These are phyloP conservation scores for Primulina huaijiensis DNA, from an alignment of 257 asterid species.

Conservation along the genomic window DNA sequence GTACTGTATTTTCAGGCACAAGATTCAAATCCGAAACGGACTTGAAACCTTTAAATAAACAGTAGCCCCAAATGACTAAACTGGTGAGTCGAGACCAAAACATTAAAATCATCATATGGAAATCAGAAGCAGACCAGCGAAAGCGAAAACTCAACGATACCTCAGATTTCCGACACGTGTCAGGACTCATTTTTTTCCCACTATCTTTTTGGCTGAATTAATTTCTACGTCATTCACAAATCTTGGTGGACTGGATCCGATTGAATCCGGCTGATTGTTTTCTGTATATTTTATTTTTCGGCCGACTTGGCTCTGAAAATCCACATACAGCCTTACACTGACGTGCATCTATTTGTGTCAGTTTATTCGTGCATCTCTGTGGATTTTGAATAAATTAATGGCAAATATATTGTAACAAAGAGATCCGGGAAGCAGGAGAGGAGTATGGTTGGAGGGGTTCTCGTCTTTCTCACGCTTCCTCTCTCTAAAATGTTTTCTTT, in stretches of 20 bases:
- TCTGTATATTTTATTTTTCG: conserved; percentile 4
- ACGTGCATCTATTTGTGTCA: not conserved
- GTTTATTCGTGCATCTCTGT: conserved; percentile 28
- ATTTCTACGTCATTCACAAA: not conserved
- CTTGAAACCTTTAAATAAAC: too few relatives aligned
- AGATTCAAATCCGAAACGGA: too few relatives aligned
- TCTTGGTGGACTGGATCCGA: too few relatives aligned
- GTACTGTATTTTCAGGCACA: too few relatives aligned
- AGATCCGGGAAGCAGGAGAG: conserved; percentile 13
- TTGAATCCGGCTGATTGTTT: conserved; percentile 27
- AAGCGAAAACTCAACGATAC: conserved; percentile 5
- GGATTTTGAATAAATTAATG: conserved; percentile 15
- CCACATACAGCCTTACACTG: not conserved
- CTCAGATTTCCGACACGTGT: conserved; percentile 33
- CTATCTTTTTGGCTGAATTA: not conserved
- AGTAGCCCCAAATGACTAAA: too few relatives aligned
- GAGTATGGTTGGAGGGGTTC: conserved; percentile 31
- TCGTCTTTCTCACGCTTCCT: conserved; percentile 35
- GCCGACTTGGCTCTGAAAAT: conserved; percentile 32
- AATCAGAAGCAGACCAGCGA: conserved; percentile 19
- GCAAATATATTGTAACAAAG: not conserved
- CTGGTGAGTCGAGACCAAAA: not conserved
- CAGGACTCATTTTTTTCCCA: not conserved
- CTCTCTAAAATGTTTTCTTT: conserved; percentile 26
- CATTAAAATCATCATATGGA: conserved; percentile 10